Base-by-base conservation (phyloP, 768 basidiomycete genomes). In the Leucocoprinus sp. region DNA sequence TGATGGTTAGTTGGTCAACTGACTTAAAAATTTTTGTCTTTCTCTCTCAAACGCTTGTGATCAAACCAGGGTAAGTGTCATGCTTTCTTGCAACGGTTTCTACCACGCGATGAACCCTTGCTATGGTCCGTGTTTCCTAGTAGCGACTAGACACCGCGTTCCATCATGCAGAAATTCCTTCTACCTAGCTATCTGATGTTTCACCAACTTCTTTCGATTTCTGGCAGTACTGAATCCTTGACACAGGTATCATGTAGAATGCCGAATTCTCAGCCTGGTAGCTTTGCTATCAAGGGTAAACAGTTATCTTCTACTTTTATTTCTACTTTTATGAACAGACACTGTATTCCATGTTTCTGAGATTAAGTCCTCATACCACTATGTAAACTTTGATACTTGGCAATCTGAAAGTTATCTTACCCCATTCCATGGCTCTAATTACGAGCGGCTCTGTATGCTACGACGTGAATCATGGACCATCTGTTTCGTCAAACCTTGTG, bases 41-140 rank as follows among this genome's bases (percentile, higher is more conserved):
- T n/a, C n/a, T n/a, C n/a, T n/a, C n/a, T n/a, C n/a, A n/a, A n/a
- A n/a, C n/a, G n/a, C n/a, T n/a, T n/a, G n/a, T n/a, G 31, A 12
- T 4, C 9, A 14, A 31, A 31, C 31, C 14, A 23, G 42, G 38
- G 45, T 42, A 21, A 39, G 46, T 34, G n/a, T 37, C 34, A 12
- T 19, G 22, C 12, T 22, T 17, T 42, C 34, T 17, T 18, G 37
- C 27, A 38, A 29, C 54, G 51, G 48, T 47, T 54, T 49, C 39
- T 49, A 54, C 56, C 54, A 47, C 42, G 49, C 51, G 58, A 89
- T 86, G 85, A 87, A 64, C 64, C 52, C 60, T 53, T 62, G 84
- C 84, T 85, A 85, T 89, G 89, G 88, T 91, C 87, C 88, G 88
- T 89, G 87, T 90, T 90, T 86, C 88, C 78, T 81, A 90, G 84